These are phyloP conservation scores for Xerocomus potaroensis DNA, from an alignment of 768 basidiomycete species.

Conservation along the genomic window DNA sequence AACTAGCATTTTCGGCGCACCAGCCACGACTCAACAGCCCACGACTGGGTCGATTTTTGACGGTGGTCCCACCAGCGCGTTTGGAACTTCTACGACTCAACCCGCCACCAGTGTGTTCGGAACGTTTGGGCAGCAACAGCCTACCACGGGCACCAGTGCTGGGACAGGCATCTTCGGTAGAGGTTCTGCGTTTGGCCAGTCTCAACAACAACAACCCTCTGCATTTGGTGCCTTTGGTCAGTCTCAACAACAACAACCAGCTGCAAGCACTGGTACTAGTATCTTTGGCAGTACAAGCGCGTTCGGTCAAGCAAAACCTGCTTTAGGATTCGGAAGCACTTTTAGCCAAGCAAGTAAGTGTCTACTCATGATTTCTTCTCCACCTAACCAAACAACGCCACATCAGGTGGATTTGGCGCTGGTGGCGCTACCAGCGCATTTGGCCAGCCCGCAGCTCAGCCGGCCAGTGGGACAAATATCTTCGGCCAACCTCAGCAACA, in stretches of 20 bases:
- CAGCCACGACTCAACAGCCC: constrained; percentile 26
- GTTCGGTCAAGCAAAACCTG: constrained; percentile 32
- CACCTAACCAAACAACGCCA: constrained; percentile 1
- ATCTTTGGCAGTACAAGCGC: constrained; percentile 32
- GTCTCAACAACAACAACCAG: constrained; percentile 31
- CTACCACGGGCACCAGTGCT: constrained; percentile 29
- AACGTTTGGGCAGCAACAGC: constrained; percentile 33
- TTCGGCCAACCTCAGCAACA: constrained; percentile 39
- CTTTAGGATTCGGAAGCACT: constrained; percentile 25
- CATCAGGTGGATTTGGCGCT: constrained; percentile 23
- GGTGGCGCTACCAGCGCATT: constrained; percentile 21
- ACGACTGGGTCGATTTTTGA: constrained; percentile 31
- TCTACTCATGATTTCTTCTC: neutral
- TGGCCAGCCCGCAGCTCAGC: constrained; percentile 26
- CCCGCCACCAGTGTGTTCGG: constrained; percentile 29
- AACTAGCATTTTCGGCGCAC: constrained; percentile 24
- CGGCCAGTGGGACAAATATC: constrained; percentile 20
- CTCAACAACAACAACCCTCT: constrained; percentile 31
- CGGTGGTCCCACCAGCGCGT: constrained; percentile 14
- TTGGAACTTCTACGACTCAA: constrained; percentile 26
- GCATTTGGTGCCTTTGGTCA: constrained; percentile 55
- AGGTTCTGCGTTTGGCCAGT: constrained; percentile 38
- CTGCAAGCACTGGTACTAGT: constrained; percentile 29
- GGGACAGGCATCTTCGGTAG: constrained; percentile 42
- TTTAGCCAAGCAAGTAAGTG: constrained; percentile 26